Base-by-base conservation (phyloP, 805 yeast genomes). In the Candida takata region DNA sequence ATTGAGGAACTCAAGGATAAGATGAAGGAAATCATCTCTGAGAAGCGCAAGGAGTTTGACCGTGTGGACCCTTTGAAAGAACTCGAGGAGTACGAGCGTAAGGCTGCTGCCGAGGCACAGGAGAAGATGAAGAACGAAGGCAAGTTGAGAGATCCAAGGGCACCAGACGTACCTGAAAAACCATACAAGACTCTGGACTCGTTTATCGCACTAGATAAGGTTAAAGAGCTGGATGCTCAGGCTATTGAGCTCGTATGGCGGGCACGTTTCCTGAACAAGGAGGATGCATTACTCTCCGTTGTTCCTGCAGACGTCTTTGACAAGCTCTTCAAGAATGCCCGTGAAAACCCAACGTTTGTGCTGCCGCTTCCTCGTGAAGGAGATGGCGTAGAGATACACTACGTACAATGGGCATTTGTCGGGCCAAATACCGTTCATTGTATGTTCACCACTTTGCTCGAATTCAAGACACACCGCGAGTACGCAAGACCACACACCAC, bases 401-500 rank as follows among this genome's bases (percentile, higher is more conserved):
- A 82, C 56, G 76, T 88, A 16, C 97, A 92, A 62, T 92, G 98
- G 98, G 69, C 77, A 14, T 84, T 86, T 56, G 88, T 82, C 11
- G 95, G 90, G 1, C 79, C 84, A 12, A 49, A 76, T 28, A 88
- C 97, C 3, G 68, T 84, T 1, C 96, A 92, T 61, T 85, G 95
- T 54, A 71, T 92, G 72, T 67, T 92, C 49, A 92, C 98, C 2
- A 78, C 96, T 0, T 69, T 92, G 44, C 88, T 92, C 2, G 97
- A 92, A 60, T 92, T 77, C 61, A 87, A 90, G 58, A 69, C 87
- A 20, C 96, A 90, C 54, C 76, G 74, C 37, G 97, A 90, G 54
- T 92, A 69, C 59, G 95, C 98, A 8, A 80, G 85, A 54, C 97
- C 98, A 1, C 97, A 92, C 58, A 86, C 97, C 0, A 84, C 95